Evolutionary conservation across 202 grass and related monocot genomes (phyloP), one percentile per base, ranked within the genome.

Genomic region (Cymbopogon flexuosus): DNA sequence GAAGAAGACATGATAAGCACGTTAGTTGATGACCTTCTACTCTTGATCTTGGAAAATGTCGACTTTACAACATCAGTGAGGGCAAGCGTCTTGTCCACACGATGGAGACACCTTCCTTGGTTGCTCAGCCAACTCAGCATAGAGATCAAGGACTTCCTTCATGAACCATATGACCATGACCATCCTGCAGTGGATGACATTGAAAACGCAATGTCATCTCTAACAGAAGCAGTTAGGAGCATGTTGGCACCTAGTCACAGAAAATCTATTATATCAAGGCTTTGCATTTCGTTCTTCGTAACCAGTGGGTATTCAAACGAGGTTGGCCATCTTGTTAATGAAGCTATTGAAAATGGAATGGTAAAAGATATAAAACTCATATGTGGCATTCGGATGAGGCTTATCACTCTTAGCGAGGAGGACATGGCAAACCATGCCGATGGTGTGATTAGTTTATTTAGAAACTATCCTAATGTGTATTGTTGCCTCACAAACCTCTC

Each of bases 401-500:
- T 23, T 43, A 1, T 2, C 10, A 23, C 42, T 77, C 37, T 45
- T 77, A 18, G 11, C 15, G 8, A 62, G 9, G 58, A 62, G 4
- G 57, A 77, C n/a, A 77, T 63, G 74, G 37, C 16, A 77, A 43
- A 62, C 42, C 57, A 77, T 62, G 57, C 14, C 11, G 4, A 45
- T 31, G 1, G 14, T n/a, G 15, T 77, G 2, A 45, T 66, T 33
- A 52, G 43, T 35, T 66, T 78, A 1, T 66, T 78, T 8, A 2
- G 42, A 23, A 78, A 19, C 40, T 66, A 78, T 78, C 61, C 61
- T 1, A 78, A 14, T 9, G 23, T 78, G 36, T 51, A 62, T 0
- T 22, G 5, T 52, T 66, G 43, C 42, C 76, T 62, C 57, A 68
- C 65, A 68, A 42, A 10, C 3, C 36, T 68, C 37, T 10, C 10